Percentiles rank a stretch among this genome's conserved stretches.
These are phyloP conservation scores for Cardiospermum halicacabum DNA, from an alignment of 345 rosid genomes.

Conservation along the genomic window DNA sequence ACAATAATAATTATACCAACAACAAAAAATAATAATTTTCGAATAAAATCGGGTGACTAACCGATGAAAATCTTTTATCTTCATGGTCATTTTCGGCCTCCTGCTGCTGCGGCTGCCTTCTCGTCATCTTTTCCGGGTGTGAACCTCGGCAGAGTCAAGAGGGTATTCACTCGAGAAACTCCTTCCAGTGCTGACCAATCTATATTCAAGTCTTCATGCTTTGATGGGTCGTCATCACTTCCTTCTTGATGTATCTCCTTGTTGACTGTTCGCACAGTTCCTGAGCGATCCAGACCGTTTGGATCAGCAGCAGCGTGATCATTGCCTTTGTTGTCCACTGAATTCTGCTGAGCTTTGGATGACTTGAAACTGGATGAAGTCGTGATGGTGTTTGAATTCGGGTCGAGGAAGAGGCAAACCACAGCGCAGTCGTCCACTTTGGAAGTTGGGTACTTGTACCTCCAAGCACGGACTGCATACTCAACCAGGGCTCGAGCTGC, in stretches of 20 bases:
- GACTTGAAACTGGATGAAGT: conserved; percentile 37
- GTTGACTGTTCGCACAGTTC: conserved; percentile 32
- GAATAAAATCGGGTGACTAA: conserved; percentile 14
- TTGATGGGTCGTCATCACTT: conserved; percentile 36
- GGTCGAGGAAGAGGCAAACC: conserved; percentile 81
- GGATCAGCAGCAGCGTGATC: conserved; percentile 20
- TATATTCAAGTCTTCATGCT: conserved; percentile 35
- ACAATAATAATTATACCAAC: conserved; percentile 12
- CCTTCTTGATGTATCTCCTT: conserved; percentile 35
- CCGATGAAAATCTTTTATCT: conserved; percentile 8
- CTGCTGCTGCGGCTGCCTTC: conserved; percentile 25
- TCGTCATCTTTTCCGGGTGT: conserved; percentile 53
- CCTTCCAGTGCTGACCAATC: conserved; percentile 98
- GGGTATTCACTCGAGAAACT: conserved; percentile 85
- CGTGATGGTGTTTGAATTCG: conserved; percentile 26
- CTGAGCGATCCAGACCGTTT: conserved; percentile 28
- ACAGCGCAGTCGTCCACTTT: conserved; percentile 97
- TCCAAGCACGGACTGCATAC: conserved; percentile 90
- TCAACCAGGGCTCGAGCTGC: conserved; percentile 84
- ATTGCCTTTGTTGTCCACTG: conserved; percentile 20
- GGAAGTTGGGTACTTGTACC: conserved; percentile 83
- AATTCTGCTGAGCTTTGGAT: conserved; percentile 29
- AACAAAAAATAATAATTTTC: conserved; percentile 5
- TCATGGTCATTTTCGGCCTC: conserved; percentile 18
- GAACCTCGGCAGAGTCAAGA: conserved; percentile 72